Evolutionary conservation across 208 protist genomes (phyloP).

Genomic region (Trypanosoma avium): DNA sequence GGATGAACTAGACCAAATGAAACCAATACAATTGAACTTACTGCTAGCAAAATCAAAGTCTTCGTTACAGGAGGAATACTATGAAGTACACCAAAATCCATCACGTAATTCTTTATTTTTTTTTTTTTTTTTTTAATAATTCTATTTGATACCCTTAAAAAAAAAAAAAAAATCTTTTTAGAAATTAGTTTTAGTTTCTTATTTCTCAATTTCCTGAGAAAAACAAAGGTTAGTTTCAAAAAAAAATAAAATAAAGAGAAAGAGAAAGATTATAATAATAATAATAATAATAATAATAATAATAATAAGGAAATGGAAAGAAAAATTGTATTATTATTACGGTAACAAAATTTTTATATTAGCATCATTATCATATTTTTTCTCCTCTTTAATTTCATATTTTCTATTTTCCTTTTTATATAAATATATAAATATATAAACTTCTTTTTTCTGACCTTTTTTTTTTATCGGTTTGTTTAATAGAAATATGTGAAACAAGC

Average conservation of each 20-base stretch:
- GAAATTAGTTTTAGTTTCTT: no score
- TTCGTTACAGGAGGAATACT: slow-evolving; percentile 40
- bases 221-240: not conserved
- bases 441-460: no score
- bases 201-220: no score
- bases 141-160: not conserved
- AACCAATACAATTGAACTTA: slow-evolving; percentile 42
- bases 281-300: not conserved
- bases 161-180: not conserved
- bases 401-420: no score
- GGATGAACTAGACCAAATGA: slow-evolving; percentile 64
- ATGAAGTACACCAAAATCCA: slow-evolving; percentile 16
- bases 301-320: not conserved
- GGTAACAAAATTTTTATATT: not conserved
- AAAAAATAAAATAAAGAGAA: not conserved
- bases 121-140: not conserved
- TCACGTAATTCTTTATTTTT: not conserved
- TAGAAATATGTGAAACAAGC: no score
- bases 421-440: no score
- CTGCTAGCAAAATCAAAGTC: slow-evolving; percentile 28
- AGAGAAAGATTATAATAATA: not conserved
- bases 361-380: not conserved
- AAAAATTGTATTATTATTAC: not conserved
- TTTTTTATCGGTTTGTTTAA: no score
- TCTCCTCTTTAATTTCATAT: no score